Percentiles rank a stretch among this genome's conserved stretches.
phyloP scores from a whole-genome alignment of 1,139 yeast species.

The Saccharomyces hybrid region DNA sequence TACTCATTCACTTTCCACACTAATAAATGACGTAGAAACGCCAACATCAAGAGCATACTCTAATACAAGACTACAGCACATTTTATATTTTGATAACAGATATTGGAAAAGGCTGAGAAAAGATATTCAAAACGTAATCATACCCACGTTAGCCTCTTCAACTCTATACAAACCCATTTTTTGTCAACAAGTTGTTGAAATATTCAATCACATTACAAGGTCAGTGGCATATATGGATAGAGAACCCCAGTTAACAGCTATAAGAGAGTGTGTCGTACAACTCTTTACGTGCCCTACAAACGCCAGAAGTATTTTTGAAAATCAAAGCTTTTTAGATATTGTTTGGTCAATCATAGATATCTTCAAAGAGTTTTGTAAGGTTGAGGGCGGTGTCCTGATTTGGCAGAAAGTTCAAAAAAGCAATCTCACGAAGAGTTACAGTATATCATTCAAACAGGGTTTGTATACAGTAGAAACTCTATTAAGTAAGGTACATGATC shows the following conservation, averaged over 20 bases:
- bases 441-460: conserved; percentile 61
- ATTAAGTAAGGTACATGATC: conserved; percentile 35
- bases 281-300: conserved; percentile 60
- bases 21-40: conserved; percentile 15
- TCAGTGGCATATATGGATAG: conserved; percentile 49
- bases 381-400: conserved; percentile 39
- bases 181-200: conserved; percentile 45
- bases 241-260: conserved; percentile 53
- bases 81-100: conserved; percentile 51
- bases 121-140: conserved; percentile 40
- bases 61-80: conserved; percentile 45
- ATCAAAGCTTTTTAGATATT: conserved; percentile 37
- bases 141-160: conserved; percentile 51
- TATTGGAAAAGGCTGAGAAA: conserved; percentile 45
- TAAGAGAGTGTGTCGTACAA: conserved; percentile 52
- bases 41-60: conserved; percentile 30
- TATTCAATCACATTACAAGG: conserved; percentile 48
- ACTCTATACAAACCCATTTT: conserved; percentile 40
- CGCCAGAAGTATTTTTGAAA: conserved; percentile 38
- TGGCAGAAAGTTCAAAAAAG: conserved; percentile 49
- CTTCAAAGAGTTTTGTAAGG: conserved; percentile 36
- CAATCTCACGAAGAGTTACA: conserved; percentile 71
- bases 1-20: conserved; percentile 40
- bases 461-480: conserved; percentile 41
- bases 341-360: conserved; percentile 43